Percentiles rank a stretch among this genome's conserved stretches.
These are phyloP conservation scores for Plasmodium coatneyi DNA, from an alignment of 169 alveolate species.

Conservation along the genomic window DNA sequence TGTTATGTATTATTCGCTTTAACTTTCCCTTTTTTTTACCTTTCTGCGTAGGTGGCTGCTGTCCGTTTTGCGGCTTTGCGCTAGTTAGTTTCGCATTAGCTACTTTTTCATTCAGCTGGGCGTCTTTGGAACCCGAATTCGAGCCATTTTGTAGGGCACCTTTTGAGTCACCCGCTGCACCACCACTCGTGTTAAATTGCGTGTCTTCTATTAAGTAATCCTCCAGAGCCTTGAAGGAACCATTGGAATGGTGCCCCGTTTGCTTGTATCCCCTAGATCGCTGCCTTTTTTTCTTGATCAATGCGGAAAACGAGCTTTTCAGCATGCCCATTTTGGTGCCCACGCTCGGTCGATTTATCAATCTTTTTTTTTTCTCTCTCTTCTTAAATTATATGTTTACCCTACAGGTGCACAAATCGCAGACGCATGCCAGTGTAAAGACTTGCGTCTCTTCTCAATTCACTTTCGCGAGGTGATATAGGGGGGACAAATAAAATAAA, in stretches of 20 bases:
- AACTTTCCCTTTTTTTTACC: background rate
- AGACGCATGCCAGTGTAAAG: background rate
- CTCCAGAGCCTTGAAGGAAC: background rate
- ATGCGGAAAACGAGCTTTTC: background rate
- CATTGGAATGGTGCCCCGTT: background rate
- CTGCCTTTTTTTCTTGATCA: background rate
- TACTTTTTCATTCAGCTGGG: background rate
- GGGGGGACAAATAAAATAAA: background rate
- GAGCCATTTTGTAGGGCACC: background rate
- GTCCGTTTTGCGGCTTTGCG: background rate
- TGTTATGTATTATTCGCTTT: background rate
- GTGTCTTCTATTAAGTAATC: background rate
- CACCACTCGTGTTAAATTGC: background rate
- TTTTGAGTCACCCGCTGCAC: background rate
- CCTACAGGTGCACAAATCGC: background rate
- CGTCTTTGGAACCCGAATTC: background rate
- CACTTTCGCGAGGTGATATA: background rate
- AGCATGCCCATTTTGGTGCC: background rate
- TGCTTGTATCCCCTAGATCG: background rate
- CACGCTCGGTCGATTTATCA: background rate
- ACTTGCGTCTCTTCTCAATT: background rate
- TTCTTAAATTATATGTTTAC: background rate
- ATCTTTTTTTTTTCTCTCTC: background rate
- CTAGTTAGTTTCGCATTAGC: background rate
- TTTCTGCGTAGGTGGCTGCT: background rate